phyloP scores from a whole-genome alignment of 2,329 filamentous ascomycete genomes.

The Colletotrichum chlorophyti region DNA sequence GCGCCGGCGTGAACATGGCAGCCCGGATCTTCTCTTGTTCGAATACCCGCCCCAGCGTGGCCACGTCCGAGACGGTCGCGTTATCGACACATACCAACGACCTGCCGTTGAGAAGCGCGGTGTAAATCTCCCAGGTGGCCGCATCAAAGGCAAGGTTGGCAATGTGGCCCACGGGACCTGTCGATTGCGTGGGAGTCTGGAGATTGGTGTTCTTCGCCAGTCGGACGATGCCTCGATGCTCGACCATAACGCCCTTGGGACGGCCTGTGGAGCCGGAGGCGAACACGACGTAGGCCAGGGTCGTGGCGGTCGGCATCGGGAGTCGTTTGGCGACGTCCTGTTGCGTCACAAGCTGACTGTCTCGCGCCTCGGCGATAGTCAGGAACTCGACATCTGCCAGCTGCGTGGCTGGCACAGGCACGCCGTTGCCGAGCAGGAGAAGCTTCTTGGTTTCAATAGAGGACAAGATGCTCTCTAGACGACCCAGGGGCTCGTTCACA shows the following conservation, averaged over 20 bases:
- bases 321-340: background rate
- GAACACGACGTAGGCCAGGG: constrained; percentile 49
- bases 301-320: constrained; percentile 1
- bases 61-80: constrained; percentile 17
- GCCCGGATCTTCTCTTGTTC: constrained; percentile 42
- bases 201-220: constrained; percentile 5
- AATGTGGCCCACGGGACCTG: background rate
- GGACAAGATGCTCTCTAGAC: constrained; percentile 25
- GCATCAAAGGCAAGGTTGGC: constrained; percentile 32
- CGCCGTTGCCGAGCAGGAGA: constrained; percentile 1
- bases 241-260: constrained; percentile 54
- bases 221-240: constrained; percentile 28
- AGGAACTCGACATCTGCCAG: background rate
- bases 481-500: constrained; percentile 21
- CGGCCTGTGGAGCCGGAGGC: constrained; percentile 58
- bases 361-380: background rate
- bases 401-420: background rate
- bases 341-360: background rate
- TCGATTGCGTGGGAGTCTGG: background rate
- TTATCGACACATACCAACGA: constrained; percentile 31
- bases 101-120: constrained; percentile 30
- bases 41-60: constrained; percentile 27
- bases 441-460: constrained; percentile 10
- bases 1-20: constrained; percentile 33
- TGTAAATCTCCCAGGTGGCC: constrained; percentile 31